These are phyloP conservation scores for Fusarium abutilonis DNA, from an alignment of 2,329 filamentous ascomycete species.

Conservation along the genomic window DNA sequence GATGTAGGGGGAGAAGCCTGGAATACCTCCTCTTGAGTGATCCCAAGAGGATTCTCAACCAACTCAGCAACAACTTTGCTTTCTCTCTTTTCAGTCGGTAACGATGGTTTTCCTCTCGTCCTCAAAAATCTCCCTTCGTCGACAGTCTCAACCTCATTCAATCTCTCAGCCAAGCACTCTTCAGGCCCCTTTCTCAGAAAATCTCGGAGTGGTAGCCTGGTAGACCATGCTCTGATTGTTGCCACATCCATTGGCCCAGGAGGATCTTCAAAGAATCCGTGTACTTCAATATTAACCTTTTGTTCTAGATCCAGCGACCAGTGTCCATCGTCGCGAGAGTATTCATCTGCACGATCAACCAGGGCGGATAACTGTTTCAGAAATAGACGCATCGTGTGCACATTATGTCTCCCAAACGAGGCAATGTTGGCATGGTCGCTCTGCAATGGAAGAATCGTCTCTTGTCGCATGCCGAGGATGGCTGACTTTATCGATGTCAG, in stretches of 20 bases:
- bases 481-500: slow-evolving; percentile 67
- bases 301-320: slow-evolving; percentile 60
- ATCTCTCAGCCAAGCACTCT: slow-evolving; percentile 62
- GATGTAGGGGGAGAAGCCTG: slow-evolving; percentile 44
- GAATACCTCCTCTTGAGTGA: slow-evolving; percentile 42
- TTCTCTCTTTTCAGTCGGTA: slow-evolving; percentile 11
- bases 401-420: slow-evolving; percentile 62
- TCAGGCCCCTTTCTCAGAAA: slow-evolving; percentile 67
- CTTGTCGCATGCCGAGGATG: slow-evolving; percentile 61
- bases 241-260: slow-evolving; percentile 48
- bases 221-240: slow-evolving; percentile 62
- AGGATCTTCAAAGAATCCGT: slow-evolving; percentile 68
- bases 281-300: slow-evolving; percentile 64
- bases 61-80: slow-evolving; percentile 19
- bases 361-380: slow-evolving; percentile 49
- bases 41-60: slow-evolving; percentile 49
- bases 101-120: slow-evolving; percentile 44
- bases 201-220: slow-evolving; percentile 60
- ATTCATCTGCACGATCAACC: slow-evolving; percentile 50
- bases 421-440: slow-evolving; percentile 65
- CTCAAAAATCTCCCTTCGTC: slow-evolving; percentile 47
- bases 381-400: slow-evolving; percentile 57
- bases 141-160: slow-evolving; percentile 54
- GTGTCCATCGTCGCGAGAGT: slow-evolving; percentile 48
- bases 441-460: slow-evolving; percentile 63